These are phyloP conservation scores for Fusarium devonianum DNA, from an alignment of 2,329 filamentous ascomycete species.

Conservation along the genomic window DNA sequence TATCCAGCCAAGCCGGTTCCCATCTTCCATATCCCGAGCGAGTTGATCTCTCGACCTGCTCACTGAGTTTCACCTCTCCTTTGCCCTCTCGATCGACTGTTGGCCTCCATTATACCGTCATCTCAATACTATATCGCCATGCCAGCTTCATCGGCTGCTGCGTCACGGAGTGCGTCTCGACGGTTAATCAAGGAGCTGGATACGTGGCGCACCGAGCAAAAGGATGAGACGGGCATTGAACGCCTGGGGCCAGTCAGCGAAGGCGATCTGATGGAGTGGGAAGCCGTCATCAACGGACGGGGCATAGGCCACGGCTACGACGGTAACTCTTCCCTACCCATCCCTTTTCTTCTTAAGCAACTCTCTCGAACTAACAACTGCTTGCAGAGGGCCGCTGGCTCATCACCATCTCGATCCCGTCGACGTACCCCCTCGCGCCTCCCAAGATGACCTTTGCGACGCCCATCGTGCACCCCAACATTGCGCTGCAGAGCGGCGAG, in stretches of 20 bases:
- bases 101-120: background rate
- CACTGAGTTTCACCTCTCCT: too few relatives aligned
- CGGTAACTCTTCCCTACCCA: slow-evolving; percentile 51
- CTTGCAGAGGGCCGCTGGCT: slow-evolving; percentile 80
- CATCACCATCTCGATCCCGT: slow-evolving; percentile 77
- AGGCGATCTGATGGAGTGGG: slow-evolving; percentile 64
- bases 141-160: slow-evolving; percentile 30
- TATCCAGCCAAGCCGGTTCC: too few relatives aligned
- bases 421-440: slow-evolving; percentile 78
- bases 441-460: slow-evolving; percentile 85
- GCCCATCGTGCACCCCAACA: slow-evolving; percentile 85
- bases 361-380: background rate
- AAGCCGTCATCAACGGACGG: slow-evolving; percentile 66
- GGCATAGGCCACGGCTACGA: slow-evolving; percentile 65
- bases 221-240: slow-evolving; percentile 62
- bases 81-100: too few relatives aligned
- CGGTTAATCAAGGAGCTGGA: slow-evolving; percentile 67
- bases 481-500: slow-evolving; percentile 75
- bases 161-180: slow-evolving; percentile 58
- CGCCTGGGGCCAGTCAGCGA: slow-evolving; percentile 63
- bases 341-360: background rate
- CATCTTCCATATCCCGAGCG: too few relatives aligned
- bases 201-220: slow-evolving; percentile 58
- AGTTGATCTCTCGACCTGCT: too few relatives aligned
- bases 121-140: slow-evolving; percentile 19